These are phyloP conservation scores for Chlorociboria aeruginascens DNA, from an alignment of 495 filamentous ascomycete genomes.

Conservation along the genomic window DNA sequence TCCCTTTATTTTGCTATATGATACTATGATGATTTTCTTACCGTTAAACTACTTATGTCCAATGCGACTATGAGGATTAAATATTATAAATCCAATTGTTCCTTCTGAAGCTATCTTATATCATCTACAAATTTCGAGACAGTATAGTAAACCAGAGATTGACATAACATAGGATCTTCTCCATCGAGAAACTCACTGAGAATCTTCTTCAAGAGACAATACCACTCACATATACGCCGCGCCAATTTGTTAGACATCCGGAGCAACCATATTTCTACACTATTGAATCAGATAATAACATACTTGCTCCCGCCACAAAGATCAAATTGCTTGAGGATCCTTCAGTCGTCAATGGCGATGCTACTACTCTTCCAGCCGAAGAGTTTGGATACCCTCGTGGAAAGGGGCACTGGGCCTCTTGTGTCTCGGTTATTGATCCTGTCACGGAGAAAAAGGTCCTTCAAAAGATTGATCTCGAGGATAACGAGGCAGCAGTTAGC, in stretches of 20 bases:
- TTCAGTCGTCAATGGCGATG: slow-evolving; percentile 57
- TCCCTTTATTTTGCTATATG: slow-evolving; percentile 18
- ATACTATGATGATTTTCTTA: slow-evolving; percentile 54
- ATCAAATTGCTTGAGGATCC: slow-evolving; percentile 54
- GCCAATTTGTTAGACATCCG: slow-evolving; percentile 76
- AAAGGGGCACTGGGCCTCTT: slow-evolving; percentile 84
- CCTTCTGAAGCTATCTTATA: slow-evolving; percentile 40
- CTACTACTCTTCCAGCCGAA: slow-evolving; percentile 54
- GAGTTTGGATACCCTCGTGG: slow-evolving; percentile 86
- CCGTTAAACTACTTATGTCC: slow-evolving; percentile 28
- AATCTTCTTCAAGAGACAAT: slow-evolving; percentile 84
- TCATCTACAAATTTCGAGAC: background rate
- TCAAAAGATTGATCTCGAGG: slow-evolving; percentile 64
- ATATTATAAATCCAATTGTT: slow-evolving; percentile 58
- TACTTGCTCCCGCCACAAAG: slow-evolving; percentile 63
- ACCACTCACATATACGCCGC: slow-evolving; percentile 80
- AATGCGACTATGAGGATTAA: slow-evolving; percentile 37
- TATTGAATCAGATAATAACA: slow-evolving; percentile 86
- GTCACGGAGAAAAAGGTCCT: slow-evolving; percentile 58
- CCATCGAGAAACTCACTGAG: slow-evolving; percentile 72
- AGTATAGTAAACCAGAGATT: slow-evolving; percentile 16
- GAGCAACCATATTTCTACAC: slow-evolving; percentile 85
- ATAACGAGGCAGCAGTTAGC: slow-evolving; percentile 88
- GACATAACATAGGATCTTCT: slow-evolving; percentile 61
- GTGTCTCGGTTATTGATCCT: slow-evolving; percentile 83